Evolutionary conservation across 2,329 filamentous ascomycete species (phyloP).

Genomic region (Aureobasidium subglaciale): DNA sequence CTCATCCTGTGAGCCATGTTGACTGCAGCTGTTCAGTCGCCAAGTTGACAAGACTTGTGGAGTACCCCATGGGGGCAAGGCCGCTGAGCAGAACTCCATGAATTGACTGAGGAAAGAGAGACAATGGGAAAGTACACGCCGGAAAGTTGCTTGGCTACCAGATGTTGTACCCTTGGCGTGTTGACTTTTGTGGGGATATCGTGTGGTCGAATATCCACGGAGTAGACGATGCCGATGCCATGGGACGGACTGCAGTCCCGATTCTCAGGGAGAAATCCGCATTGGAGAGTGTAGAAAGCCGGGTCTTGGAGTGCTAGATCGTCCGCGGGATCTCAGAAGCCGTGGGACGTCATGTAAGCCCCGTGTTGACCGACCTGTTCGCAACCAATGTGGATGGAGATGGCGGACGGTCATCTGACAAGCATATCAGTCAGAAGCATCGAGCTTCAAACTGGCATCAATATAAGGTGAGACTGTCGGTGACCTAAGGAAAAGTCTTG

Average conservation of each 20-base stretch:
- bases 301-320: too few relatives aligned
- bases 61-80: neutral
- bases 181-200: neutral
- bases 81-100: neutral
- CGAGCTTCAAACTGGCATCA: neutral
- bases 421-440: neutral
- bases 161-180: neutral
- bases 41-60: neutral
- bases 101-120: neutral
- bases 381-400: neutral
- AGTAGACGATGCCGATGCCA: too few relatives aligned
- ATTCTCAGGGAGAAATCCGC: too few relatives aligned
- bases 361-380: too few relatives aligned
- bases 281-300: too few relatives aligned
- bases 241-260: too few relatives aligned
- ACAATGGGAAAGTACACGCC: neutral
- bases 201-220: neutral
- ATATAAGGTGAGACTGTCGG: neutral
- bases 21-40: neutral
- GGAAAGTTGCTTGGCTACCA: neutral
- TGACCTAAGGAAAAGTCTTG: neutral
- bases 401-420: neutral
- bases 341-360: too few relatives aligned
- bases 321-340: too few relatives aligned
- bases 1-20: neutral